Base-by-base conservation (phyloP, 148 eudicot species). In the Silene conica region DNA sequence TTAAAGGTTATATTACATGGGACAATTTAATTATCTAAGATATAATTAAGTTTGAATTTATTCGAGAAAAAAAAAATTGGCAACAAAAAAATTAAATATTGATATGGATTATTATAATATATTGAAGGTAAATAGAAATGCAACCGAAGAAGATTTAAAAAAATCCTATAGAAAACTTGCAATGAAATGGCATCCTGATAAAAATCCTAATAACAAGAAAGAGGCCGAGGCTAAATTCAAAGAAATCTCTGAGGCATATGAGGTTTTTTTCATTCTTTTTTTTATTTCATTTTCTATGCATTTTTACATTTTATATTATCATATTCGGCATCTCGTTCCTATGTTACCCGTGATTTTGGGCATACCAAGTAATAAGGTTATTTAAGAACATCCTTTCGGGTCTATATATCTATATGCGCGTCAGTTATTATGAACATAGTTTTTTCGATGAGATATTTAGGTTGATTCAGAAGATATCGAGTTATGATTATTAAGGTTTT, bases 141-240 rank as follows among this genome's bases (percentile, higher is more conserved):
- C 96, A 45, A 87, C 86, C 19, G 96, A 90, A 2, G 96, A 90
- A 56, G 96, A 90, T 84, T 73, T 90, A 52, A 90, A 90, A 74
- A 90, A 90, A n/a, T 77, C 96, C 19, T 90, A 90, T 63, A 73
- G 96, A 74, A 90, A 76, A 80, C 71, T 90, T 81, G 96, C 96
- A 0, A 90, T 90, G 96, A 90, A 87, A 81, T 90, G 96, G 92
- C 96, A 90, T 73, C 96, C 96, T 43, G 96, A 90, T 81, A 90
- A 90, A 74, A 90, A 90, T 73, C 96, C 90, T 63, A 85, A 70
- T 74, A 73, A 83, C 75, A 90, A 90, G 74, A 81, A 74, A 46
- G 88, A 90, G 74, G 96, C 96, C 70, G 96, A 90, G 80, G 90
- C 90, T 74, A 84, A 85, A 78, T 90, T 90, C 71, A 90, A 87